These are phyloP conservation scores for Penicillium cataractarum DNA, from an alignment of 495 filamentous ascomycete species.

Conservation along the genomic window DNA sequence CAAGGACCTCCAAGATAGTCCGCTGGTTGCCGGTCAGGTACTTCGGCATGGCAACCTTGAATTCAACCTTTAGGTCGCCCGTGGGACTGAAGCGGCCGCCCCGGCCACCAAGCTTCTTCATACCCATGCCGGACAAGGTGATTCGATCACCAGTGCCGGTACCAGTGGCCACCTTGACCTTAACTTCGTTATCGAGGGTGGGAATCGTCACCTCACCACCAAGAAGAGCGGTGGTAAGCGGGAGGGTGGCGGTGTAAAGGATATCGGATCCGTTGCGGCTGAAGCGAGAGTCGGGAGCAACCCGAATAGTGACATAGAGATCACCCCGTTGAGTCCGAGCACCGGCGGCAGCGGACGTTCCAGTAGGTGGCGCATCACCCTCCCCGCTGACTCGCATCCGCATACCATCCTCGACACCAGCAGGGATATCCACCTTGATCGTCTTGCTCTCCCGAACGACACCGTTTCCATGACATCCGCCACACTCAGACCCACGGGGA, in stretches of 20 bases:
- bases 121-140: slow-evolving; percentile 84
- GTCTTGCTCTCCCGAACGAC: slow-evolving; percentile 77
- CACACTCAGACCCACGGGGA: slow-evolving; percentile 79
- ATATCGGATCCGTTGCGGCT: slow-evolving; percentile 83
- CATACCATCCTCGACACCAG: slow-evolving; percentile 96
- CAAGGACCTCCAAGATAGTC: slow-evolving; percentile 89
- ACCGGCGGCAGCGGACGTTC: slow-evolving; percentile 60
- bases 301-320: slow-evolving; percentile 82
- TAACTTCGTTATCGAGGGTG: slow-evolving; percentile 87
- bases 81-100: slow-evolving; percentile 49
- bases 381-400: slow-evolving; percentile 76
- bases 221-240: slow-evolving; percentile 88
- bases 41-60: slow-evolving; percentile 93
- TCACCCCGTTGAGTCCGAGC: slow-evolving; percentile 71
- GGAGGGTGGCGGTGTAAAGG: slow-evolving; percentile 87
- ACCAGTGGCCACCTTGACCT: slow-evolving; percentile 83
- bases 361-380: slow-evolving; percentile 82
- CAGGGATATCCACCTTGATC: slow-evolving; percentile 85
- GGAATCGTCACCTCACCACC: slow-evolving; percentile 89
- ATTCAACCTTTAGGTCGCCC: slow-evolving; percentile 92
- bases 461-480: slow-evolving; percentile 75
- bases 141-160: slow-evolving; percentile 92
- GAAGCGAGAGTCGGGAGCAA: slow-evolving; percentile 84
- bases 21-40: slow-evolving; percentile 87
- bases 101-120: slow-evolving; percentile 73